Conservation (phyloP, 805 yeast genomes). For the Yarrowia sp. region DNA sequence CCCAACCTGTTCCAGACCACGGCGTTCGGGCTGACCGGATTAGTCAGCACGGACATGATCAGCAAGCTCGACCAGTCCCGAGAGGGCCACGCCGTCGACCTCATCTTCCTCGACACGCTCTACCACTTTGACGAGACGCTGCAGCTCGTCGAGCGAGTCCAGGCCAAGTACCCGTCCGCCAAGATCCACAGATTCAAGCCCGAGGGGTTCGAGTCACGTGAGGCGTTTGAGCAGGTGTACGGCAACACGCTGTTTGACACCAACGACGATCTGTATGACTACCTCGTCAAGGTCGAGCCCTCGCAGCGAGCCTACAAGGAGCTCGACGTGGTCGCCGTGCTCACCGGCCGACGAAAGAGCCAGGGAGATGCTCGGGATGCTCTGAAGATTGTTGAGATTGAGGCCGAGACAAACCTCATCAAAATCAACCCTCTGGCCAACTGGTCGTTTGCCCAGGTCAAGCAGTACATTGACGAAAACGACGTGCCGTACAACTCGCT, state of each 20-base stretch:
- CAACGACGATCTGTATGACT: conserved; percentile 83
- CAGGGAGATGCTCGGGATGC: conserved; percentile 86
- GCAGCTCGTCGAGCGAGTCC: conserved; percentile 68
- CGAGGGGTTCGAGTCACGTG: conserved; percentile 58
- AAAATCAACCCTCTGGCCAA: conserved; percentile 88
- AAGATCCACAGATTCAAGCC: conserved; percentile 75
- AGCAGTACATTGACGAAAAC: conserved; percentile 68
- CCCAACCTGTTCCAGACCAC: conserved; percentile 89
- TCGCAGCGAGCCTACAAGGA: conserved; percentile 81
- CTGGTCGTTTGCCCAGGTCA: conserved; percentile 80
- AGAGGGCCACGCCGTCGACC: conserved; percentile 60
- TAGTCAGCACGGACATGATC: conserved; percentile 85
- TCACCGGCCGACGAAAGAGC: conserved; percentile 88
- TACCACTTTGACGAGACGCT: conserved; percentile 95
- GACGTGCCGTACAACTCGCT: conserved; percentile 86
- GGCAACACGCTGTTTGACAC: conserved; percentile 86
- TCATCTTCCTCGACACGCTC: conserved; percentile 87
- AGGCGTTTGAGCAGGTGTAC: conserved; percentile 67
- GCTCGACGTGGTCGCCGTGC: conserved; percentile 77
- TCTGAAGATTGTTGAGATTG: conserved; percentile 78
- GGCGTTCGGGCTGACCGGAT: conserved; percentile 92
- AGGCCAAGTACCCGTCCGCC: conserved; percentile 60
- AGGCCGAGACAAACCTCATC: conserved; percentile 69
- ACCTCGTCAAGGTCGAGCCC: conserved; percentile 90
- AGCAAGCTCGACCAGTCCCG: conserved; percentile 55